Evolutionary conservation across 2,329 filamentous ascomycete genomes (phyloP).

Genomic region (Cercospora berteroae): DNA sequence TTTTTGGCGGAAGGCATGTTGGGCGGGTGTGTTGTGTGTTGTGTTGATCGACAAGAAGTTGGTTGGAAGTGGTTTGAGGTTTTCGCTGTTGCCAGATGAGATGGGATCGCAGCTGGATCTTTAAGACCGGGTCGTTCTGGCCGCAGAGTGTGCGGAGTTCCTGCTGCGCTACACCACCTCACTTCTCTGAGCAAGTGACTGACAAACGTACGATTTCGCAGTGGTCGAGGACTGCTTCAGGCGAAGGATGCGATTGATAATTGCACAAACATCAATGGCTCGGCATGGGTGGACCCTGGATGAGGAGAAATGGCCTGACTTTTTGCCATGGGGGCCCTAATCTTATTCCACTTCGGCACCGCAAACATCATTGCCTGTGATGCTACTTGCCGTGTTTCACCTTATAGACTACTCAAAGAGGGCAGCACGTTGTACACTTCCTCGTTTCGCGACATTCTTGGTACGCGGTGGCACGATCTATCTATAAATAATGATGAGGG

Average conservation of each 20-base stretch:
- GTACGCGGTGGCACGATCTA: background rate
- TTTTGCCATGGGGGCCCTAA: background rate
- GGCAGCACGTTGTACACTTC: background rate
- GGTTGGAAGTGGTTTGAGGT: background rate
- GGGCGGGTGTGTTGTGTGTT: background rate
- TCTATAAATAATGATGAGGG: background rate
- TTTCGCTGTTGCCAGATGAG: background rate
- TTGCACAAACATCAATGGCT: background rate
- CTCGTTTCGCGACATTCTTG: background rate
- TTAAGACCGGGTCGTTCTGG: background rate
- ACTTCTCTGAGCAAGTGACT: background rate
- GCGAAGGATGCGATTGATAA: background rate
- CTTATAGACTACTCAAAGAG: background rate
- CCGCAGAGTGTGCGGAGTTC: background rate
- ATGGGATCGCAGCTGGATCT: background rate
- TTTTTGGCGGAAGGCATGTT: constrained; percentile 36
- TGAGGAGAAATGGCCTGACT: constrained; percentile 8
- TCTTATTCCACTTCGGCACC: background rate
- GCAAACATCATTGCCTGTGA: background rate
- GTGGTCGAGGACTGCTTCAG: background rate
- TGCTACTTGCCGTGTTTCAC: background rate
- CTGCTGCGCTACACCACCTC: background rate
- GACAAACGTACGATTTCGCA: background rate
- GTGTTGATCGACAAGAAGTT: background rate
- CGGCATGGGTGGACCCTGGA: constrained; percentile 3